Percentiles rank a stretch among this genome's conserved stretches.
Conservation (phyloP, 2,329 filamentous ascomycete genomes). For the Daldinia sp. region DNA sequence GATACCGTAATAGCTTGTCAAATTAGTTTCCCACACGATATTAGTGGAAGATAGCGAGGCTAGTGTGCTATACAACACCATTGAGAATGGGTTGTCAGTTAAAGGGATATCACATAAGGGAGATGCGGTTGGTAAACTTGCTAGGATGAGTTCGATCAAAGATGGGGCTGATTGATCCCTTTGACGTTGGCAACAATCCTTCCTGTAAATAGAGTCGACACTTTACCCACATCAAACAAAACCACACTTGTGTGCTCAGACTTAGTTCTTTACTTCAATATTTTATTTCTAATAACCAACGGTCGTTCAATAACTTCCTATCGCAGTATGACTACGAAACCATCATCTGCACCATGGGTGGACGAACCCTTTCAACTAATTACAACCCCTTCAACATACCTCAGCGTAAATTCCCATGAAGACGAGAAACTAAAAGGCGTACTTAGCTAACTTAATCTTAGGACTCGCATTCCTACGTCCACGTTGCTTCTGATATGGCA, state of each 20-base stretch:
- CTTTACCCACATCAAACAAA: not conserved
- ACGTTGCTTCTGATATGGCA: constrained; percentile 44
- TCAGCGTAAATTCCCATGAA: not conserved
- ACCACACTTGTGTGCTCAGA: not conserved
- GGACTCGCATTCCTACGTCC: constrained; percentile 42
- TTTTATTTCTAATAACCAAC: not conserved
- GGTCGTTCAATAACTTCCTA: not conserved
- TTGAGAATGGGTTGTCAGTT: not conserved
- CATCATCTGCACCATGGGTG: not conserved
- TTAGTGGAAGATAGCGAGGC: not conserved
- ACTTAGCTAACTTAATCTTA: not conserved
- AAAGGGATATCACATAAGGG: not conserved
- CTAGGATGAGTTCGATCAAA: not conserved
- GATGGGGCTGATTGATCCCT: not conserved
- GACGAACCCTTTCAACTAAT: not conserved
- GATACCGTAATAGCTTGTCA: too few species aligned
- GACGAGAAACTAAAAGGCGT: not conserved
- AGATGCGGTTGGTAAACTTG: not conserved
- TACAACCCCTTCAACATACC: not conserved
- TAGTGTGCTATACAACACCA: not conserved
- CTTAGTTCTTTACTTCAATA: not conserved
- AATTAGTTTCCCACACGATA: not conserved
- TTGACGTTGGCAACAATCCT: not conserved
- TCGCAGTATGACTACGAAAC: not conserved
- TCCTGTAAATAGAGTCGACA: not conserved